Evolutionary conservation across 139 green algal genomes (phyloP).

Genomic region (Tetraselmis striata): DNA sequence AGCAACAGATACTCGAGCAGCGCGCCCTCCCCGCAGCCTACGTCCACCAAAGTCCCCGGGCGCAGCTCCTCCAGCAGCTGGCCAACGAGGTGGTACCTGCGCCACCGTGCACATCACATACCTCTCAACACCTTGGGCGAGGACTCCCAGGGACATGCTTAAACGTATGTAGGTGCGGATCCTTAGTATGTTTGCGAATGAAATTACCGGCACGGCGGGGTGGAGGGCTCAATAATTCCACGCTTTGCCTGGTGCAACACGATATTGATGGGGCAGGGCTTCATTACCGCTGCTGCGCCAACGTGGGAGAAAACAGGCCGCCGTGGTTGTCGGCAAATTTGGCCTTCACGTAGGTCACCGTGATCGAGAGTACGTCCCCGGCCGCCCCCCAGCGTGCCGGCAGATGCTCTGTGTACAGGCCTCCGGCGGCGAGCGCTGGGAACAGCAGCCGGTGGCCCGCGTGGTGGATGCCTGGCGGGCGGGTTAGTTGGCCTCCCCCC

Average conservation of each 20-base stretch:
- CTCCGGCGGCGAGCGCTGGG: background rate
- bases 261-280: too few species aligned
- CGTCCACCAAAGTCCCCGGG: constrained; percentile 13
- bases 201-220: too few species aligned
- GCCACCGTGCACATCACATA: too few species aligned
- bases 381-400: background rate
- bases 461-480: background rate
- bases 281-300: background rate
- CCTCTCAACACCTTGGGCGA: too few species aligned
- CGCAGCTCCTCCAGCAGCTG: background rate
- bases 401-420: background rate
- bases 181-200: too few species aligned
- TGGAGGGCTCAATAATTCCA: too few species aligned
- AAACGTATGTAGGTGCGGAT: too few species aligned
- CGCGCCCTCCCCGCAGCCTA: constrained; percentile 31
- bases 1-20: constrained; percentile 22
- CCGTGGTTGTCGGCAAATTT: background rate
- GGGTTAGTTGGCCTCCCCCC: background rate
- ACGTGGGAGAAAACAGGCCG: background rate
- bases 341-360: background rate
- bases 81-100: constrained; percentile 10
- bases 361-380: background rate
- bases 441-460: background rate
- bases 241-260: too few species aligned
- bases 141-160: too few species aligned